phyloP scores from a whole-genome alignment of 31 red algal species.

The Endocladia muricata region DNA sequence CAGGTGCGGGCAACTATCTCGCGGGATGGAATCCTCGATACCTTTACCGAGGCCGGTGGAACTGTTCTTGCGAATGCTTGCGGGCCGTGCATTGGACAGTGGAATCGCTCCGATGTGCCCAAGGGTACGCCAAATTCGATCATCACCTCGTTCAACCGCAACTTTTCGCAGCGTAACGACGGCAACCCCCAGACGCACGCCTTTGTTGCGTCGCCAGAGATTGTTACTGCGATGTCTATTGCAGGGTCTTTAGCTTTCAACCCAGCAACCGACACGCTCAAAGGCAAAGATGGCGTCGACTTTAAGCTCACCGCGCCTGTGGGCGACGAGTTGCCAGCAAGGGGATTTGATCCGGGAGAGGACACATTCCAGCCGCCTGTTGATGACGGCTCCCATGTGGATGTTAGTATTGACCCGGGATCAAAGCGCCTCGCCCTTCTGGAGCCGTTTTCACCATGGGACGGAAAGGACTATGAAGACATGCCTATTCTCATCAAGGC shows the following conservation, averaged over 20 bases:
- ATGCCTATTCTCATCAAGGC: conserved; percentile 97
- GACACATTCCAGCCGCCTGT: conserved; percentile 91
- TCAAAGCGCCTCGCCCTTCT: conserved; percentile 84
- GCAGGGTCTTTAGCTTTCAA: conserved; percentile 92
- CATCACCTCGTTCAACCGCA: conserved; percentile 98
- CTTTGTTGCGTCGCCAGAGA: conserved; percentile 95
- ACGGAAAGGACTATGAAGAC: conserved; percentile 84
- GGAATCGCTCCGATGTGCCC: conserved; percentile 94
- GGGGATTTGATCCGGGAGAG: conserved; percentile 92
- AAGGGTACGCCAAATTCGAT: conserved; percentile 96
- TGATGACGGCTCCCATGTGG: conserved; percentile 58
- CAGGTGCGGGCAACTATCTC: conserved; percentile 97
- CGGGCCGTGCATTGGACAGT: conserved; percentile 99
- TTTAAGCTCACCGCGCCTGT: conserved; percentile 76
- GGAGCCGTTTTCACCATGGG: conserved; percentile 87
- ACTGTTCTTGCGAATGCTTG: conserved; percentile 98
- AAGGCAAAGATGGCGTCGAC: conserved; percentile 65
- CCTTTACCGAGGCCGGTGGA: conserved; percentile 87
- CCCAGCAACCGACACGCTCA: conserved; percentile 82
- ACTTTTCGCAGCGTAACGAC: conserved; percentile 97
- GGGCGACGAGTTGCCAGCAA: conserved; percentile 86
- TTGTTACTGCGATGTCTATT: conserved; percentile 94
- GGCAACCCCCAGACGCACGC: conserved; percentile 97
- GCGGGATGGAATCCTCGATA: conserved; percentile 89
- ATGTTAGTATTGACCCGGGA: conserved; percentile 51